A percentile compares a stretch with the other conserved stretches of the same genome.
phyloP scores from a whole-genome alignment of 768 basidiomycete genomes.

The Kwoniella europaea region DNA sequence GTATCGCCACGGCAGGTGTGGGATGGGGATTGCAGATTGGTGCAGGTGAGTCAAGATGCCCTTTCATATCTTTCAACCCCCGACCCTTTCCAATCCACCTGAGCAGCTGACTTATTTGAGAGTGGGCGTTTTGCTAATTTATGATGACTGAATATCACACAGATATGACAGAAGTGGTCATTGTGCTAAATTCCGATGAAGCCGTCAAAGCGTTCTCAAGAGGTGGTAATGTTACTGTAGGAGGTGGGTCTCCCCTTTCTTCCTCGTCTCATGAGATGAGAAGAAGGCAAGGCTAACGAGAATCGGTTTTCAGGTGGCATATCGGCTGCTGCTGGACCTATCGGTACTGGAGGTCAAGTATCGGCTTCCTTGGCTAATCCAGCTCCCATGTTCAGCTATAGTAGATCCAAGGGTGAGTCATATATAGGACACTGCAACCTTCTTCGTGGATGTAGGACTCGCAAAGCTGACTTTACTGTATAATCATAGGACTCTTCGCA shows the following conservation, averaged over 20 bases:
- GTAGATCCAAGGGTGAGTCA: conserved; percentile 83
- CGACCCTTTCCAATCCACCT: too few relatives aligned
- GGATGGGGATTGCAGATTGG: conserved; percentile 73
- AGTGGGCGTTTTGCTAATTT: too few relatives aligned
- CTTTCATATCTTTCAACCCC: background rate
- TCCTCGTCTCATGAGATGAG: background rate
- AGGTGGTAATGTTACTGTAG: conserved; percentile 95
- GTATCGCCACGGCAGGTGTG: conserved; percentile 89
- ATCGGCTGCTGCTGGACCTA: conserved; percentile 81
- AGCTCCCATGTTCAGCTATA: conserved; percentile 96
- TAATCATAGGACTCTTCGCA: conserved; percentile 78
- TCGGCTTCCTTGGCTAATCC: conserved; percentile 78
- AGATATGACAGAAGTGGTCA: conserved; percentile 75
- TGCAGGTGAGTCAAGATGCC: conserved; percentile 74
- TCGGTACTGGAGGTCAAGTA: conserved; percentile 90
- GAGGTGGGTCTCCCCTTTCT: conserved; percentile 64
- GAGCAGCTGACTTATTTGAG: too few relatives aligned
- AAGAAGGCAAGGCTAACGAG: conserved; percentile 1
- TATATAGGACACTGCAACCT: background rate
- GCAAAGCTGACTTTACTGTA: background rate
- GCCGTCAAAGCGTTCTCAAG: conserved; percentile 93
- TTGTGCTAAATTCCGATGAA: conserved; percentile 95
- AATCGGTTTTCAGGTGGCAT: conserved; percentile 43
- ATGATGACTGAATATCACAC: background rate
- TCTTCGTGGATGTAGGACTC: background rate